Conservation (phyloP, 169 alveolate genomes). For the Fabrea salina region DNA sequence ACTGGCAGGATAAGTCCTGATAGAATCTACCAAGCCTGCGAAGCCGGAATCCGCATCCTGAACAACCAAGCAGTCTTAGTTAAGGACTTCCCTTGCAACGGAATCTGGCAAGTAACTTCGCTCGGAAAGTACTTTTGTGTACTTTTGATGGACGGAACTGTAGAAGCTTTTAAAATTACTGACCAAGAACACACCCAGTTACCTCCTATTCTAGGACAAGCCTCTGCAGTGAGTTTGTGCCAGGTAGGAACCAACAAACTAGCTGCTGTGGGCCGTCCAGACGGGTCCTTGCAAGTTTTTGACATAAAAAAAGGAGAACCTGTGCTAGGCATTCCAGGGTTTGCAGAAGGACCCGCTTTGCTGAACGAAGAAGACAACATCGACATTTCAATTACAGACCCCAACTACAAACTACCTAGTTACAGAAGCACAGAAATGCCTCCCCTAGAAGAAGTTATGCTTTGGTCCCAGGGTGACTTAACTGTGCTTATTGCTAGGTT, state of each 20-base stretch:
- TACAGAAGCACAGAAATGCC: background rate
- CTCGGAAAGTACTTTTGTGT: background rate
- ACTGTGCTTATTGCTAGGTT: background rate
- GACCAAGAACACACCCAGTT: background rate
- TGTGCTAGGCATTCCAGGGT: background rate
- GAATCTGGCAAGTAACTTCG: conserved; percentile 8
- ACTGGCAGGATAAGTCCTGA: background rate
- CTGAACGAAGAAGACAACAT: background rate
- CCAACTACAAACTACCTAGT: background rate
- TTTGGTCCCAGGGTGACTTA: background rate
- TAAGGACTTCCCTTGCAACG: background rate
- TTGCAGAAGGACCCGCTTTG: conserved; percentile 30
- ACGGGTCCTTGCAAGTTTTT: background rate
- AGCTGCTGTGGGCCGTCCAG: background rate
- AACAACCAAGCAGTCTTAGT: background rate
- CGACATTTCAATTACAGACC: conserved; percentile 28
- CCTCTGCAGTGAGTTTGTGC: background rate
- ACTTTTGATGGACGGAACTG: background rate
- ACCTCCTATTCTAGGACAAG: background rate
- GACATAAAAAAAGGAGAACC: background rate
- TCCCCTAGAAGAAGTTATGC: background rate
- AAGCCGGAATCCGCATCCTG: background rate
- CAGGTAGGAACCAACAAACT: background rate
- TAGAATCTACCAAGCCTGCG: background rate
- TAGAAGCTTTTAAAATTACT: background rate